Evolutionary conservation across 352 stramenopile species (phyloP).

Genomic region (Phytophthora uliginosa): DNA sequence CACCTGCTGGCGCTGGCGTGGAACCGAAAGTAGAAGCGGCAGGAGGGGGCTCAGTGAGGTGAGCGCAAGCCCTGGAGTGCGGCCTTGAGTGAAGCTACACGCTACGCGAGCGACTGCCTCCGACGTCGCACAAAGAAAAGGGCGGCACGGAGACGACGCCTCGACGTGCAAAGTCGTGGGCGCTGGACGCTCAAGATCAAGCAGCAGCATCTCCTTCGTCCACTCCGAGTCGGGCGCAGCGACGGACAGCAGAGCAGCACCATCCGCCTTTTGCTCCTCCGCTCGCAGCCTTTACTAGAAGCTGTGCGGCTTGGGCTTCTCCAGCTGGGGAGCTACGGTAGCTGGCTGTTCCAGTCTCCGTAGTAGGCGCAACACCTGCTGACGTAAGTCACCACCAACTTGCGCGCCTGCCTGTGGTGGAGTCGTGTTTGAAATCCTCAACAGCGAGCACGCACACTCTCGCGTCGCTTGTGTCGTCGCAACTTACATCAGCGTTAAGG

Average conservation of each 20-base stretch:
- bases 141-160: slow-evolving; percentile 18
- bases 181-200: slow-evolving; percentile 22
- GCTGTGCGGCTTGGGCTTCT: slow-evolving; percentile 22
- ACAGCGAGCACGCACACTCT: neutral
- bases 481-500: slow-evolving; percentile 29
- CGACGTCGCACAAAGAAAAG: slow-evolving; percentile 30
- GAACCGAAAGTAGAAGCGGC: slow-evolving; percentile 3
- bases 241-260: slow-evolving; percentile 1
- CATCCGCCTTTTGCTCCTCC: slow-evolving; percentile 20
- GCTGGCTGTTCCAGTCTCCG: slow-evolving; percentile 22
- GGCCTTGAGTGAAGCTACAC: neutral
- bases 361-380: slow-evolving; percentile 12
- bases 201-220: neutral
- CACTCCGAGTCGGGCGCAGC: neutral
- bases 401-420: slow-evolving; percentile 19
- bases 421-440: slow-evolving; percentile 33
- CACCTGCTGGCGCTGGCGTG: neutral
- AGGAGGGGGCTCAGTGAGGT: slow-evolving; percentile 12
- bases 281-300: slow-evolving; percentile 23
- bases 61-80: neutral
- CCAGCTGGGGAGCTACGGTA: slow-evolving; percentile 18
- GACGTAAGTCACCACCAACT: slow-evolving; percentile 30
- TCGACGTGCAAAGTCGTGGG: slow-evolving; percentile 36
- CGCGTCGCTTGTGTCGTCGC: slow-evolving; percentile 23
- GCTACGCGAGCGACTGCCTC: neutral